Conservation (phyloP, 257 asterid genomes). For the Solanum pennellii region DNA sequence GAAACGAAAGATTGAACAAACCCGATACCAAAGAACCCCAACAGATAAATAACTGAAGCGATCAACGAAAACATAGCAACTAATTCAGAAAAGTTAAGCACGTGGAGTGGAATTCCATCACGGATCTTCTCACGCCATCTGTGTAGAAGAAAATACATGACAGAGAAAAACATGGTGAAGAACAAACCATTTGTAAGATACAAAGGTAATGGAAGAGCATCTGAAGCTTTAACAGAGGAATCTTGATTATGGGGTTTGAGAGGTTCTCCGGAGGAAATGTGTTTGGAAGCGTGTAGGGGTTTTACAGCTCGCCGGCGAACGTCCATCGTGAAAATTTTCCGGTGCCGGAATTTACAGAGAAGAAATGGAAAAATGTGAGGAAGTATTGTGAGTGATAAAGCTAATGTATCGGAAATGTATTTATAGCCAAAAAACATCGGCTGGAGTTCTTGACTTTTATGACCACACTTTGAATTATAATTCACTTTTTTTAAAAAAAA, state of each 20-base stretch:
- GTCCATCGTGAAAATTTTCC: conserved; percentile 11
- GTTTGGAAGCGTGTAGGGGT: not conserved
- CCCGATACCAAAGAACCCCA: not conserved
- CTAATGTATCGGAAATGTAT: not conserved
- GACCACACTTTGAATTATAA: not conserved
- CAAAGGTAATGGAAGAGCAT: conserved; percentile 19
- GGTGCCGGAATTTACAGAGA: not conserved
- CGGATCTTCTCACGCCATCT: not conserved
- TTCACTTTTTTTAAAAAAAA: not conserved
- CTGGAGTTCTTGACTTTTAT: not conserved
- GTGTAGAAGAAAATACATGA: not conserved
- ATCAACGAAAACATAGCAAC: not conserved
- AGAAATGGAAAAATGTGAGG: not conserved
- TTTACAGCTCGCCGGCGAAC: conserved; percentile 23
- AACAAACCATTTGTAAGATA: conserved; percentile 27
- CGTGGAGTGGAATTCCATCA: not conserved
- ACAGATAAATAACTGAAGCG: not conserved
- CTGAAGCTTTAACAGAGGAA: conserved; percentile 13
- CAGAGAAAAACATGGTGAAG: not conserved
- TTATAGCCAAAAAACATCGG: not conserved
- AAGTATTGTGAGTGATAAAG: not conserved
- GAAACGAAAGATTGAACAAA: conserved; percentile 20
- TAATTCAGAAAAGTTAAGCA: not conserved
- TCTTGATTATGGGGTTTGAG: conserved; percentile 4
- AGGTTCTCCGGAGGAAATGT: conserved; percentile 14